A percentile compares a stretch with the other conserved stretches of the same genome.
phyloP scores from a whole-genome alignment of 352 stramenopile species.

The Stramenopiles sp. region DNA sequence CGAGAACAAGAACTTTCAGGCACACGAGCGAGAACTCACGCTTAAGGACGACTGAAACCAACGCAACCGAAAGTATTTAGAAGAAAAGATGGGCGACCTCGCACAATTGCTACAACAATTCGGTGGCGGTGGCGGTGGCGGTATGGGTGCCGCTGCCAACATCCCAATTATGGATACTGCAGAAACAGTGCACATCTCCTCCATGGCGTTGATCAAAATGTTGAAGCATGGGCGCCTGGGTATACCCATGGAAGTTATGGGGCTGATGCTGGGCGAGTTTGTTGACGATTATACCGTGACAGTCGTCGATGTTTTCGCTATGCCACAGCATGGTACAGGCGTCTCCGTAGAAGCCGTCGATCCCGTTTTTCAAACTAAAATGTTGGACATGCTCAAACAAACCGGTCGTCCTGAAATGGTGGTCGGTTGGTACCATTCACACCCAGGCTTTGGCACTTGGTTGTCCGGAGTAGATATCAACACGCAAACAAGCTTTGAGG shows the following conservation, averaged over 20 bases:
- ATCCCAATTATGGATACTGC: slow-evolving; percentile 80
- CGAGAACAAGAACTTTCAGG: no score
- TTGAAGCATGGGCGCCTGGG: slow-evolving; percentile 95
- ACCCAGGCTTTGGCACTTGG: slow-evolving; percentile 99
- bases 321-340: slow-evolving; percentile 88
- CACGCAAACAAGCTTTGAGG: slow-evolving; percentile 96
- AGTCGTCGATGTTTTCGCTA: slow-evolving; percentile 98
- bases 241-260: slow-evolving; percentile 99
- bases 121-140: slow-evolving; percentile 1
- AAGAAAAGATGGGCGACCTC: not conserved
- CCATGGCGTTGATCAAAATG: slow-evolving; percentile 97
- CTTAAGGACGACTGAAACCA: no score
- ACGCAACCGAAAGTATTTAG: no score
- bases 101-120: not conserved
- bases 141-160: slow-evolving; percentile 44
- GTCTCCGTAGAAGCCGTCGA: slow-evolving; percentile 94
- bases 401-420: slow-evolving; percentile 79
- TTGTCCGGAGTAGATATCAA: slow-evolving; percentile 98
- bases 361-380: slow-evolving; percentile 97
- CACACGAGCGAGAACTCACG: no score
- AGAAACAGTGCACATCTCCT: slow-evolving; percentile 98
- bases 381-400: slow-evolving; percentile 99
- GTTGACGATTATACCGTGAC: slow-evolving; percentile 99
- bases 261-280: slow-evolving; percentile 99
- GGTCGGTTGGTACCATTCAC: slow-evolving; percentile 95